Base-by-base conservation (phyloP, 2,329 filamentous ascomycete species). In the Aspergillus sp. region DNA sequence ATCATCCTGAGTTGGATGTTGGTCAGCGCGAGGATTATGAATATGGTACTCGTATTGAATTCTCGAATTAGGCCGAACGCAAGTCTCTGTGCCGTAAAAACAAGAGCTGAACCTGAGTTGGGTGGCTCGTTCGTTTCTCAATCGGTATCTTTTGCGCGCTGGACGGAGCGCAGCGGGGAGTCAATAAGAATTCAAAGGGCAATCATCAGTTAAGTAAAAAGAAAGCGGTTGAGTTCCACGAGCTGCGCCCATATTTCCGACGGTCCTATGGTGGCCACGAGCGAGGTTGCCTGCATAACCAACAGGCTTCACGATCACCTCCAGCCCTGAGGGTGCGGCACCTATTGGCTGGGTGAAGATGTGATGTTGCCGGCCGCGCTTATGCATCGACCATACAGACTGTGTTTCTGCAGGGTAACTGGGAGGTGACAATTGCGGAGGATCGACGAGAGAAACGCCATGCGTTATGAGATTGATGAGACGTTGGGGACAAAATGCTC, bases 191-290 rank as follows among this genome's bases (percentile, higher is more conserved):
- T 22, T 27, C 39, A 44, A 33, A 34, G 46, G 46, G 22, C 41
- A 40, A 33, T 27, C 39, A 24, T 24, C 27, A 51, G 24, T 40
- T 19, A 47, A 46, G 47, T n/a, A 27, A 13, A 34, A n/a, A 11
- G 22, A 41, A 37, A 48, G 45, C 17, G 41, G 44, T 42, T 39
- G 37, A 54, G 49, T 45, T 40, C 46, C 56, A 59, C 59, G 40
- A 47, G 56, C 40, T 48, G 59, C 61, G 40, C 54, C 54, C 46
- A 49, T 27, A 9, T 45, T 33, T 30, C 46, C 33, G 41, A 57
- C 19, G 44, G 53, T 42, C 60, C 61, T 62, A 62, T 62, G 56
- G 57, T 57, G 56, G 34, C 48, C 56, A 56, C 45, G 50, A 47
- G 56, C 41, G 33, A 30, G 51, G 47, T 48, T 57, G 51, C 50